Evolutionary conservation across 257 asterid genomes (phyloP), one percentile per base, ranked within the genome.

Genomic region (Solanum sitiens): DNA sequence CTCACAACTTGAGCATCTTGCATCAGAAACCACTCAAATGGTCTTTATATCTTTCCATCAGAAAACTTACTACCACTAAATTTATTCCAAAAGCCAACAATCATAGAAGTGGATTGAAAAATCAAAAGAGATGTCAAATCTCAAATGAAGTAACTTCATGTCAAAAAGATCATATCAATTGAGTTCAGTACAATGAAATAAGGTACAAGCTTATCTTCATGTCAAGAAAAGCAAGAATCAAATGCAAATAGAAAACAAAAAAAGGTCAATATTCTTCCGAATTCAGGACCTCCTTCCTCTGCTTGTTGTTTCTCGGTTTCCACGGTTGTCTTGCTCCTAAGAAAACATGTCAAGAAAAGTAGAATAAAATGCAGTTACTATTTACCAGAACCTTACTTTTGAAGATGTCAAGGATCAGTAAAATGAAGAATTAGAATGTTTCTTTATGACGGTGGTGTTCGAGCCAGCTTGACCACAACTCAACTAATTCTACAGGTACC

Each of bases 311-410:
- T n/a, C 42, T 53, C 74, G 71, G 90, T 84, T 87, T 56, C 12
- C 88, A 90, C 61, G 86, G 84, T 50, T 88, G 88, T 89, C 65
- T 89, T 90, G 86, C 87, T 88, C 90, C 72, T 50, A 84, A 83
- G 89, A 92, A 85, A 92, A 86, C 89, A 86, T 56, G 86, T 83
- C 88, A 39, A 90, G 84, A 88, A 40, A 65, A 89, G 88, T 74
- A 92, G 87, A 89, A 83, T 35, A 68, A 80, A 84, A 83, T 50
- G 87, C 87, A 90, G 86, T 79, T 33, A 77, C 45, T 89, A 84
- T 90, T 87, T 83, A 89, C 88, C 86, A 84, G 77, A 89, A 91
- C 73, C 76, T 89, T 79, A 35, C 87, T 86, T 77, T 84, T 86
- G 65, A 56, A 71, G 86, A 86, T 87, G 73, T 86, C 87, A 90